Conservation (phyloP, 2,329 filamentous ascomycete species). For the Diplodia sapinea region DNA sequence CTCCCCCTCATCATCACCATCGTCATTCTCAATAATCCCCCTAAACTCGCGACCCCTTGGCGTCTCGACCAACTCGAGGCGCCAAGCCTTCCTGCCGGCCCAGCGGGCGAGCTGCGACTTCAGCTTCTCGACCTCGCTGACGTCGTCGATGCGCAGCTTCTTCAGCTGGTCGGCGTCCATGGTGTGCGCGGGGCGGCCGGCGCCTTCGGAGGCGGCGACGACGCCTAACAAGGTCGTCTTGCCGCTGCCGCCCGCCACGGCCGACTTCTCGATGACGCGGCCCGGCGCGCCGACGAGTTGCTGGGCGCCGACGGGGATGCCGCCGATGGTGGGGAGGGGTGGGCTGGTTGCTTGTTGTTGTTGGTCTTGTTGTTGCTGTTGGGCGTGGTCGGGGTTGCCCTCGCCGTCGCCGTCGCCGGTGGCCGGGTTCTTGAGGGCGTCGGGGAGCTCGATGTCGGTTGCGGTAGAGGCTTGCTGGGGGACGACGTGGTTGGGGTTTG, state of each 20-base stretch:
- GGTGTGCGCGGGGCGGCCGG: conserved; percentile 55
- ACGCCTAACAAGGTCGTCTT: conserved; percentile 61
- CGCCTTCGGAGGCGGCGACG: conserved; percentile 65
- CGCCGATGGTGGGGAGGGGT: conserved; percentile 58
- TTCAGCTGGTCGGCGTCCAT: conserved; percentile 71
- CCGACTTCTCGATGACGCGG: conserved; percentile 60
- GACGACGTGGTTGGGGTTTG: background rate
- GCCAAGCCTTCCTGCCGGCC: conserved; percentile 77
- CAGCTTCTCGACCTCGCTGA: conserved; percentile 71
- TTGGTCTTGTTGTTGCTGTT: background rate
- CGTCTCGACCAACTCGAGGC: conserved; percentile 77
- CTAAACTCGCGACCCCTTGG: conserved; percentile 70
- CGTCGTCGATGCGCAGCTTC: conserved; percentile 66
- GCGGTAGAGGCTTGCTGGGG: background rate
- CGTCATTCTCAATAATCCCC: conserved; percentile 69
- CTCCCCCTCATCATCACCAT: conserved; percentile 53
- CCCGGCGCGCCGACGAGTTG: conserved; percentile 62
- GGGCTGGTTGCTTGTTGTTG: conserved; percentile 38
- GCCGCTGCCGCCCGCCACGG: conserved; percentile 53
- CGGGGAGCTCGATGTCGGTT: conserved; percentile 26
- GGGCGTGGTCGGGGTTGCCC: background rate
- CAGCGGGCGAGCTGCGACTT: conserved; percentile 70
- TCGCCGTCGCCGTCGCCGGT: conserved; percentile 32
- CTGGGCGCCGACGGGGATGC: conserved; percentile 64
- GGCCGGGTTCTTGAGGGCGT: conserved; percentile 37